A percentile compares a stretch with the other conserved stretches of the same genome.
Evolutionary conservation across 1,139 yeast species (phyloP).

Genomic region (Zygoascus meyerae): DNA sequence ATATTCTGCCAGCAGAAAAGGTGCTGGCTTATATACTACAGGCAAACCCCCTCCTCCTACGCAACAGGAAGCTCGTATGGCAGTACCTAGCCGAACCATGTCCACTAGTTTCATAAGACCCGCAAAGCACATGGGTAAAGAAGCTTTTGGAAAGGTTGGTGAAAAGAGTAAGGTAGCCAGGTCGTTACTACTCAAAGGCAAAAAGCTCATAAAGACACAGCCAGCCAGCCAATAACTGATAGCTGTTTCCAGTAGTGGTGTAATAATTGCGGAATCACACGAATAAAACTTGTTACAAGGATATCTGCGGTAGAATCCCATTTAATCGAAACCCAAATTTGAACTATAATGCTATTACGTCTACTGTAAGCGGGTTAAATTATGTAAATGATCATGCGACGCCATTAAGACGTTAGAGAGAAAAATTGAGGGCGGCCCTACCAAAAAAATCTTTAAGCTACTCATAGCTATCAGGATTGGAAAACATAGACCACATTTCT

Average conservation of each 20-base stretch:
- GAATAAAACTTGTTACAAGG: background rate
- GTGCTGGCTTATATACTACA: slow-evolving; percentile 22
- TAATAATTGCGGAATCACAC: background rate
- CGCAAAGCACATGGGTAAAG: slow-evolving; percentile 23
- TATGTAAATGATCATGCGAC: too few relatives aligned
- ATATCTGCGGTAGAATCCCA: background rate
- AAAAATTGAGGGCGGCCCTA: too few relatives aligned
- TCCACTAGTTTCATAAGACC: slow-evolving; percentile 25
- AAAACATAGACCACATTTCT: background rate
- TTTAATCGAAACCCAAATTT: too few relatives aligned
- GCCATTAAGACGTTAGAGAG: too few relatives aligned
- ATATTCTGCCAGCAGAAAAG: slow-evolving; percentile 14
- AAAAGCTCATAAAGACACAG: slow-evolving; percentile 24
- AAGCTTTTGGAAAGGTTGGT: slow-evolving; percentile 31
- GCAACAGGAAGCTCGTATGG: slow-evolving; percentile 20
- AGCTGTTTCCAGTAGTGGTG: background rate
- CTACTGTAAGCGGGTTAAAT: too few relatives aligned
- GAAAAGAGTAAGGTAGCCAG: slow-evolving; percentile 34
- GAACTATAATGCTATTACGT: too few relatives aligned
- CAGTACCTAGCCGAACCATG: slow-evolving; percentile 22
- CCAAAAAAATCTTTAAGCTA: too few relatives aligned
- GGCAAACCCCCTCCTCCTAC: slow-evolving; percentile 31
- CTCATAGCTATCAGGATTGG: too few relatives aligned
- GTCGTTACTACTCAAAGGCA: slow-evolving; percentile 33
- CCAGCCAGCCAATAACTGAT: slow-evolving; percentile 4